Evolutionary conservation across 2,329 filamentous ascomycete genomes (phyloP), one percentile per base, ranked within the genome.

Genomic region (Didymellaceae sp.): DNA sequence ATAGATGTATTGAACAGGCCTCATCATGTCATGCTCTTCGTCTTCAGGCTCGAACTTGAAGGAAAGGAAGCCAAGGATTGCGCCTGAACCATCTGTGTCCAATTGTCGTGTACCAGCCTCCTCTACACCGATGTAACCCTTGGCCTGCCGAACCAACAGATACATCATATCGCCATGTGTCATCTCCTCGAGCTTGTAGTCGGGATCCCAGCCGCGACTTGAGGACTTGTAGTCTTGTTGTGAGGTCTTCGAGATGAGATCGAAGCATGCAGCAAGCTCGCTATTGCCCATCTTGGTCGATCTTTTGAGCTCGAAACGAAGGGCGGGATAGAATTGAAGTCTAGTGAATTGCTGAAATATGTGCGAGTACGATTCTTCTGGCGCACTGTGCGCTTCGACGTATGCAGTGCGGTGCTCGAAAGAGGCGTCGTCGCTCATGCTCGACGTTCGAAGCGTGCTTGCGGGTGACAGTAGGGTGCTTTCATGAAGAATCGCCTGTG

Each of bases 1-100:
- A 68, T 91, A 93, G 69, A 89, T 86, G 70, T 91, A 93, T 16
- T 91, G 67, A 2, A 91, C 88, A 0, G 85, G 78, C n/a, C 68
- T 67, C n/a, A 66, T 38, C 13, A 62, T 44, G 33, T 70, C 43
- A 2, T 66, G 63, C 1, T 67, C 58, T 54, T 86, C 83, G 65
- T 90, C 87, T 61, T 82, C 82, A 4, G 86, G 87, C 1, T 81
- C 78, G 59, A 89, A 64, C 18, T 55, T 67, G 20, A 63, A 21
- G 24, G 68, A 88, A 1, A 81, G 78, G 62, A 89, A 74, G 39
- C 65, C 71, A 7, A 67, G 17, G 14, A 70, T 58, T 2, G 44
- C 40, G 16, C 48, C 37, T 17, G 37, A 13, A n/a, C 28, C 14
- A 5, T 26, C 8, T 26, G 11, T 25, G 13, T 30, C 25, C 3